Percentiles rank a stretch among this genome's conserved stretches.
Conservation (phyloP, 495 filamentous ascomycete species). For the Talaromyces liani region DNA sequence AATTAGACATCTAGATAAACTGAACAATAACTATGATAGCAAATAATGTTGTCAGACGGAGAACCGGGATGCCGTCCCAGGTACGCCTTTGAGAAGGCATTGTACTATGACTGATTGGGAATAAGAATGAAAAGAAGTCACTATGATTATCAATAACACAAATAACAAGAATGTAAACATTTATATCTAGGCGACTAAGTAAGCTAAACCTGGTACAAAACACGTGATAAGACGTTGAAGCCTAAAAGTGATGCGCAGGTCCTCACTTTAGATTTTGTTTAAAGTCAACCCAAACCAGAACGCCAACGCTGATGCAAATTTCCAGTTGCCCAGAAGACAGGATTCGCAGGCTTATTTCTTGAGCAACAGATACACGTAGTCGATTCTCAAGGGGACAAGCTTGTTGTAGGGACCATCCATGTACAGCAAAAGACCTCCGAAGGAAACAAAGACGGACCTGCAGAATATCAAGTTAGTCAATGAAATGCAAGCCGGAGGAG, state of each 20-base stretch:
- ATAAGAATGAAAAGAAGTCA: too few species aligned
- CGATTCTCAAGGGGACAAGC: slow-evolving; percentile 79
- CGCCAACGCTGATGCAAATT: slow-evolving; percentile 11
- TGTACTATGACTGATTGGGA: too few species aligned
- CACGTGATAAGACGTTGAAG: neutral
- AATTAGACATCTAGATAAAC: too few species aligned
- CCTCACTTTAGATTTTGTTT: neutral
- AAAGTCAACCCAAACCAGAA: slow-evolving; percentile 3
- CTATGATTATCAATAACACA: too few species aligned
- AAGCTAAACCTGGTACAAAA: neutral
- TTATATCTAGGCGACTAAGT: neutral
- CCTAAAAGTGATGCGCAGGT: neutral
- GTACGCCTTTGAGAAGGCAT: too few species aligned
- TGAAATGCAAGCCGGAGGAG: neutral
- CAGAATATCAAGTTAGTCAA: neutral
- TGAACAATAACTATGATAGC: too few species aligned
- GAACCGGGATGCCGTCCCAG: too few species aligned
- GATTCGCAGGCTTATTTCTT: slow-evolving; percentile 59
- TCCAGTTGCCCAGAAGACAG: neutral
- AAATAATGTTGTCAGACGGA: too few species aligned
- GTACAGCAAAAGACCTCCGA: slow-evolving; percentile 82
- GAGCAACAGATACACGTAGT: slow-evolving; percentile 85
- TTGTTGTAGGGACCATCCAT: slow-evolving; percentile 95
- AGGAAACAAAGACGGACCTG: slow-evolving; percentile 88
- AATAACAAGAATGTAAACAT: neutral